These are phyloP conservation scores for Gaeumannomyces sp. DNA, from an alignment of 2,329 filamentous ascomycete species.

Conservation along the genomic window DNA sequence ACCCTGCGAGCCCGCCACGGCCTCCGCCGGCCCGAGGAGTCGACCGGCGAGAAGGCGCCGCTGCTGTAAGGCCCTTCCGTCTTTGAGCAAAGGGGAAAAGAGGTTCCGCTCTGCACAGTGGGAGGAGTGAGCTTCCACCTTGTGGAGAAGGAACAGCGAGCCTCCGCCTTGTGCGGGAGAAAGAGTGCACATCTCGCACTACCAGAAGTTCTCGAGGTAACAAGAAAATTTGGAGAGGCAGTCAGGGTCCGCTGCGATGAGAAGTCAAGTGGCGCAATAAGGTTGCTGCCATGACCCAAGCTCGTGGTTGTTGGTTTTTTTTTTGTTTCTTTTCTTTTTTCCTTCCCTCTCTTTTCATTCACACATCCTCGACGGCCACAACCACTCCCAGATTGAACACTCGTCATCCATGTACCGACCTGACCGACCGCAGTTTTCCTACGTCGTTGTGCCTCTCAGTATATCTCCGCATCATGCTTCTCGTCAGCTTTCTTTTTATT, in stretches of 20 bases:
- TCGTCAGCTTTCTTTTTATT: background rate
- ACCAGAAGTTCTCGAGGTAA: background rate
- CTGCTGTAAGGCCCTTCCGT: background rate
- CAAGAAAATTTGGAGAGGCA: background rate
- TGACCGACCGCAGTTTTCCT: background rate
- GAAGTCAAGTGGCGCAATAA: background rate
- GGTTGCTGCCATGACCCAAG: background rate
- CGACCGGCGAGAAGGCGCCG: slow-evolving; percentile 1
- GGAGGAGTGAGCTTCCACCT: background rate
- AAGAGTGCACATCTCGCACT: background rate
- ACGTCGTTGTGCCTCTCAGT: background rate
- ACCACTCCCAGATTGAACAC: background rate
- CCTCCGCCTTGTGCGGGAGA: too few relatives aligned
- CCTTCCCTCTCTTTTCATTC: background rate
- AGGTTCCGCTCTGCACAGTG: background rate
- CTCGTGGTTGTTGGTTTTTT: background rate
- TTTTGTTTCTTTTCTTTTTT: background rate
- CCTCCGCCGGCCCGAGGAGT: slow-evolving; percentile 17
- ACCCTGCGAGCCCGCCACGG: slow-evolving; percentile 42
- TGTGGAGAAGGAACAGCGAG: background rate
- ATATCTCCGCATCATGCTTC: background rate
- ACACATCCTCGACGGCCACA: background rate
- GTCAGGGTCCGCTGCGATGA: background rate
- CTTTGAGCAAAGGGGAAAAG: background rate
- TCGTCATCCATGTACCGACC: background rate